A percentile compares a stretch with the other conserved stretches of the same genome.
These are phyloP conservation scores for Lyophyllum shimeji DNA, from an alignment of 768 basidiomycete genomes.

Conservation along the genomic window DNA sequence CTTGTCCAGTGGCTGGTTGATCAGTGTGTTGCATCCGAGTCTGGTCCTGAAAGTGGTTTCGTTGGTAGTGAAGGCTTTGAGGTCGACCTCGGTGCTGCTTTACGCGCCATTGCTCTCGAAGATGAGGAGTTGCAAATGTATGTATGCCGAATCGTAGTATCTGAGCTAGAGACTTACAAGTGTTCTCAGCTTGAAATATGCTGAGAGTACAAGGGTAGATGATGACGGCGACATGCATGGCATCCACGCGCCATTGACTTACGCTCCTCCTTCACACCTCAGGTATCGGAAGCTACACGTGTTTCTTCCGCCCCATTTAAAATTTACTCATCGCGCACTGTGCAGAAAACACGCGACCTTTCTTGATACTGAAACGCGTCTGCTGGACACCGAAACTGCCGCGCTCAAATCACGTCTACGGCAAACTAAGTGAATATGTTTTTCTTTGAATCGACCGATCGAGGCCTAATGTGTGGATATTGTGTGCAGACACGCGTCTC, in stretches of 20 bases:
- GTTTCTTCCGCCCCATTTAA: no score
- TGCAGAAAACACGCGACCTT: constrained; percentile 23
- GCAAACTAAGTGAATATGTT: constrained; percentile 26
- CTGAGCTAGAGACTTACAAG: neutral
- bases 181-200: constrained; percentile 12
- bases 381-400: constrained; percentile 26
- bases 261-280: constrained; percentile 20
- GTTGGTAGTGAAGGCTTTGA: neutral
- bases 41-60: constrained; percentile 6
- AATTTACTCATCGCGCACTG: neutral
- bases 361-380: constrained; percentile 24
- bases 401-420: constrained; percentile 26
- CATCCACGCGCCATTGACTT: constrained; percentile 9
- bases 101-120: constrained; percentile 31
- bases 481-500: constrained; percentile 21
- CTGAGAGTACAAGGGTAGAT: constrained; percentile 1
- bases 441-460: neutral
- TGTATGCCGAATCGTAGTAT: neutral
- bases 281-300: constrained; percentile 7
- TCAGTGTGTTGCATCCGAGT: constrained; percentile 19
- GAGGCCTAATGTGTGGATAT: neutral
- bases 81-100: constrained; percentile 10
- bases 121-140: constrained; percentile 29
- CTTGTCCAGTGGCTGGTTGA: constrained; percentile 33
- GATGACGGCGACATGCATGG: neutral